phyloP scores from a whole-genome alignment of 2,329 filamentous ascomycete genomes.

The Pseudocercospora ulei region DNA sequence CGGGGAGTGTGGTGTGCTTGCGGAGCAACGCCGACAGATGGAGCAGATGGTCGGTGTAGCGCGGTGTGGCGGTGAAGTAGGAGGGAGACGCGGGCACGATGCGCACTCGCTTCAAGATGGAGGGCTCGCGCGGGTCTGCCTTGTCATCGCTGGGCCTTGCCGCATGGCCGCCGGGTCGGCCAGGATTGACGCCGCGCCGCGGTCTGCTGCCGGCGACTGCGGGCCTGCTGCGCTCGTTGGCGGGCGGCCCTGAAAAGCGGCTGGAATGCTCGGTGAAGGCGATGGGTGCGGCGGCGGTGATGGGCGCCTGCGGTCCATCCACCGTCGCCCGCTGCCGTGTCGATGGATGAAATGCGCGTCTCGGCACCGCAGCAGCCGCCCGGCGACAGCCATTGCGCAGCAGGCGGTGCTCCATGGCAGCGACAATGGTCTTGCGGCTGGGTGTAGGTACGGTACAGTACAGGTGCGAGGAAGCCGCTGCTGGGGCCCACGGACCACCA shows the following conservation, averaged over 20 bases:
- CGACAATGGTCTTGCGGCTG: constrained; percentile 2
- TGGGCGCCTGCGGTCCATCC: constrained; percentile 21
- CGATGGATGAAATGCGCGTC: constrained; percentile 22
- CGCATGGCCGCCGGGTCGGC: constrained; percentile 9
- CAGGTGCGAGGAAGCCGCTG: too few species aligned
- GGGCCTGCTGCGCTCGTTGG: constrained; percentile 7
- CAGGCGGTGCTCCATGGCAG: constrained; percentile 28
- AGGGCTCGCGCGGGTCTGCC: constrained; percentile 12
- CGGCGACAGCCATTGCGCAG: constrained; percentile 29
- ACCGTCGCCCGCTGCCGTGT: constrained; percentile 28
- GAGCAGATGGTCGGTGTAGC: constrained; percentile 78
- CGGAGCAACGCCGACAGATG: constrained; percentile 60
- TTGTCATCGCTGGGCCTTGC: constrained; percentile 13
- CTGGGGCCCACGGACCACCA: too few species aligned
- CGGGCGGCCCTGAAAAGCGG: constrained; percentile 10
- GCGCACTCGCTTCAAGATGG: constrained; percentile 45
- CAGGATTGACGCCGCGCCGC: background rate
- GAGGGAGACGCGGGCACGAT: constrained; percentile 75
- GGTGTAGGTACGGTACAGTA: too few species aligned
- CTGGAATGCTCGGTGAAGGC: constrained; percentile 25
- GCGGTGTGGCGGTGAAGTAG: constrained; percentile 83
- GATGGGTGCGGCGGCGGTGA: constrained; percentile 30
- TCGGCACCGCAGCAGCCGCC: constrained; percentile 26
- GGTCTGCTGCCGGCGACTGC: constrained; percentile 6
- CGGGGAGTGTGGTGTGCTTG: constrained; percentile 64